Conservation (phyloP, 2,329 filamentous ascomycete genomes). For the Ophidiomyces ophidiicola region DNA sequence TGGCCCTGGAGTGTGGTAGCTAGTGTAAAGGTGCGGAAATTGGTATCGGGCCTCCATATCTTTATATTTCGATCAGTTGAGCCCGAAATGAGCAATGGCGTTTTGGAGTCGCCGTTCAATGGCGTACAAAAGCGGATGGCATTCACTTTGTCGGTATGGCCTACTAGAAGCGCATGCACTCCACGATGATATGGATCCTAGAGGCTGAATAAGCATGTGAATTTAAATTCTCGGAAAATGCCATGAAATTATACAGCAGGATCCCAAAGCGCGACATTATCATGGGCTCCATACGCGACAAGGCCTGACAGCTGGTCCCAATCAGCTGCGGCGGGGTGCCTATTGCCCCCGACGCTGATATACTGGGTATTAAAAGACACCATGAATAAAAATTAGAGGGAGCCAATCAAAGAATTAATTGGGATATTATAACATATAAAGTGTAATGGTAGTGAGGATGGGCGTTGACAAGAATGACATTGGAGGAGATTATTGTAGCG, state of each 20-base stretch:
- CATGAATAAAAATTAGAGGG: too few species aligned
- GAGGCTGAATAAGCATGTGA: conserved; percentile 4
- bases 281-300: conserved; percentile 79
- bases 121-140: conserved; percentile 64
- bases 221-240: background rate
- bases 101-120: conserved; percentile 27
- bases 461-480: too few species aligned
- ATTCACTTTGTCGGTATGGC: conserved; percentile 70
- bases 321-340: conserved; percentile 79
- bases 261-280: conserved; percentile 79
- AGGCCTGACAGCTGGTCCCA: conserved; percentile 61
- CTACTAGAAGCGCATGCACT: conserved; percentile 54
- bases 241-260: conserved; percentile 46
- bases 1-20: conserved; percentile 51
- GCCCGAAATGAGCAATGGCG: conserved; percentile 58
- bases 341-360: conserved; percentile 73
- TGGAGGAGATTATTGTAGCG: too few species aligned
- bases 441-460: too few species aligned
- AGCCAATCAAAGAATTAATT: too few species aligned
- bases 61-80: conserved; percentile 67
- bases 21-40: conserved; percentile 28
- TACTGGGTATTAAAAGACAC: conserved; percentile 36
- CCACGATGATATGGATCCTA: conserved; percentile 42
- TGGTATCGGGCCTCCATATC: conserved; percentile 40
- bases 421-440: too few species aligned